These are phyloP conservation scores for Draba incana DNA, from an alignment of 345 rosid genomes.

Conservation along the genomic window DNA sequence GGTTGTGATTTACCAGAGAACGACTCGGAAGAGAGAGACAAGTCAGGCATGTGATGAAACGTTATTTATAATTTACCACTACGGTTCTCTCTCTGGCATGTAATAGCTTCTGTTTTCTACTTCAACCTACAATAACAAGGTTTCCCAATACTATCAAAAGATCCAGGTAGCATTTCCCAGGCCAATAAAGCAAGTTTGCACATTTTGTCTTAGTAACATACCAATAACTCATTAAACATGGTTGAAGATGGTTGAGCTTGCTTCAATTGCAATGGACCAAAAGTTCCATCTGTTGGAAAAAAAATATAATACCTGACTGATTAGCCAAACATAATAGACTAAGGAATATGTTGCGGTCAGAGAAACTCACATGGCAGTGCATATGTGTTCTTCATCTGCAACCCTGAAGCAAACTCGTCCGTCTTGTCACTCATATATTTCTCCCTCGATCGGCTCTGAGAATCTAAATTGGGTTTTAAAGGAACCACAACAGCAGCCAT, in stretches of 20 bases:
- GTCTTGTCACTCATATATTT: conserved; percentile 43
- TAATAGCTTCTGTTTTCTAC: conserved; percentile 72
- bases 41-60: conserved; percentile 44
- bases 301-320: conserved; percentile 28
- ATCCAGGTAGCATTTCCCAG: conserved; percentile 6
- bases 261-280: conserved; percentile 51
- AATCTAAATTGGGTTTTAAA: conserved; percentile 48
- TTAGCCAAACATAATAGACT: conserved; percentile 29
- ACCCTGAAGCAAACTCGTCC: conserved; percentile 42
- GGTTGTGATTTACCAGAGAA: conserved; percentile 57
- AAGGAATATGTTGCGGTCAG: conserved; percentile 15
- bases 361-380: conserved; percentile 55
- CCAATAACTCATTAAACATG: conserved; percentile 77
- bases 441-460: conserved; percentile 50
- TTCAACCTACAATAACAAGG: conserved; percentile 58
- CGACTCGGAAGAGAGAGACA: conserved; percentile 57
- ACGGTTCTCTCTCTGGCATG: conserved; percentile 57
- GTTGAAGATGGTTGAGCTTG: conserved; percentile 53
- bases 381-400: conserved; percentile 36
- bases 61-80: conserved; percentile 25
- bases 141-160: background rate
- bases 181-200: conserved; percentile 19
- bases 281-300: conserved; percentile 33
- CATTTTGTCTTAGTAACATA: conserved; percentile 41
- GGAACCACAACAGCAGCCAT: conserved; percentile 85